Conservation (phyloP, 768 basidiomycete species). For the Cyclocybe aegerita region DNA sequence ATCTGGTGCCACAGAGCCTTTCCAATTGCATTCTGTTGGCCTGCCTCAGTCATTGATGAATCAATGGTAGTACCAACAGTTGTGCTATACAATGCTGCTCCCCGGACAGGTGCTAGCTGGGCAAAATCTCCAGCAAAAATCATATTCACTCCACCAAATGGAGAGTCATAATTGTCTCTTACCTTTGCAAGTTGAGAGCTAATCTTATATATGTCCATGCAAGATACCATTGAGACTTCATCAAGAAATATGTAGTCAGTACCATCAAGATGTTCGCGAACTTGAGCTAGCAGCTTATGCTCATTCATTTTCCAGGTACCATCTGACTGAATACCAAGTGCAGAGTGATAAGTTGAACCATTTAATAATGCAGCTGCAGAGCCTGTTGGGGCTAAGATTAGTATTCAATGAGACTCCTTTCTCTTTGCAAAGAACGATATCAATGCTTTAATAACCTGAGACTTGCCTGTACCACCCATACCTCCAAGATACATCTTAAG, state of each 20-base stretch:
- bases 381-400: slow-evolving; percentile 23
- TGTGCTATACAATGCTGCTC: slow-evolving; percentile 13
- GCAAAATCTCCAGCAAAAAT: slow-evolving; percentile 50
- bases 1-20: slow-evolving; percentile 32
- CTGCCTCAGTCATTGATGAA: not conserved
- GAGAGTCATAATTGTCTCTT: slow-evolving; percentile 11
- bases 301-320: too few species aligned
- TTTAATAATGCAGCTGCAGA: slow-evolving; percentile 21
- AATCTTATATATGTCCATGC: slow-evolving; percentile 28
- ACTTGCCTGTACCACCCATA: slow-evolving; percentile 34
- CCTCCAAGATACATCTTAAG: slow-evolving; percentile 34
- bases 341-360: slow-evolving; percentile 24
- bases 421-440: slow-evolving; percentile 17
- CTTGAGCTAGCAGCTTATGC: too few species aligned
- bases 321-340: slow-evolving; percentile 5
- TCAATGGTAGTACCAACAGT: slow-evolving; percentile 2
- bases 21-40: slow-evolving; percentile 23
- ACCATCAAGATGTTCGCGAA: slow-evolving; percentile 1
- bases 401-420: slow-evolving; percentile 14
- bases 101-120: slow-evolving; percentile 34
- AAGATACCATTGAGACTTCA: slow-evolving; percentile 43
- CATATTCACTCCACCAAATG: slow-evolving; percentile 38
- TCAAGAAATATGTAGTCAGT: slow-evolving; percentile 42
- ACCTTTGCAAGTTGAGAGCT: slow-evolving; percentile 22
- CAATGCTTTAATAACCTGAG: slow-evolving; percentile 27